Conservation (phyloP, 805 yeast genomes). For the Teunomyces kruisii region DNA sequence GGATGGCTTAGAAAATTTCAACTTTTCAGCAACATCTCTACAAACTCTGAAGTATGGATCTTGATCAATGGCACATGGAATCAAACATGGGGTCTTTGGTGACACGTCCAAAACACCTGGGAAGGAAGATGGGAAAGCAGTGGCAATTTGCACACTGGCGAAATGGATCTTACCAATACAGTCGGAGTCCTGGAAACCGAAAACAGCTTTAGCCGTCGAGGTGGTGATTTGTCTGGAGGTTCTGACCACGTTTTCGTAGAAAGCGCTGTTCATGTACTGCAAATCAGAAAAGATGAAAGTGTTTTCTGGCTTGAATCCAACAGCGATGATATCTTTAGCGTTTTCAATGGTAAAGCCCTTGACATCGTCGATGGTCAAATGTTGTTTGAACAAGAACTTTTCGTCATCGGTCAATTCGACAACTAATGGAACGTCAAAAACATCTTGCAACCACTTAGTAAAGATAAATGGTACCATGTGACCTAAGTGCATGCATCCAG, state of each 20-base stretch:
- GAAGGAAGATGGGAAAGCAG: constrained; percentile 94
- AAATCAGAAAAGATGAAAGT: constrained; percentile 94
- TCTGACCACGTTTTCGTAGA: constrained; percentile 91
- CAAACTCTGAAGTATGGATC: constrained; percentile 98
- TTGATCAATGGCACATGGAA: constrained; percentile 99
- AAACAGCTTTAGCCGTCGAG: constrained; percentile 95
- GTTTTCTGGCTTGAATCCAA: constrained; percentile 92
- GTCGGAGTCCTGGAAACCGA: constrained; percentile 93
- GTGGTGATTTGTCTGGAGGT: constrained; percentile 93
- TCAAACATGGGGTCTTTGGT: constrained; percentile 89
- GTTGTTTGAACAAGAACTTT: constrained; percentile 90
- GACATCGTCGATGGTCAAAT: constrained; percentile 85
- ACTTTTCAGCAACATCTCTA: constrained; percentile 94
- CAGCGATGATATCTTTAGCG: constrained; percentile 89
- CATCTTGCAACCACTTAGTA: constrained; percentile 98
- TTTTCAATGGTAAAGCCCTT: constrained; percentile 76
- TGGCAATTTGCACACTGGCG: constrained; percentile 93
- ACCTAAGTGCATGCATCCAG: constrained; percentile 93
- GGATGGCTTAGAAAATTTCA: constrained; percentile 87
- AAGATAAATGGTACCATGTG: constrained; percentile 94
- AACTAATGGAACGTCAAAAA: constrained; percentile 92
- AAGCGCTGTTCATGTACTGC: constrained; percentile 88
- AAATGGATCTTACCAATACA: constrained; percentile 93
- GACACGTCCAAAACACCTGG: constrained; percentile 89
- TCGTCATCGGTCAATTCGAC: constrained; percentile 96